Conservation (phyloP, 495 filamentous ascomycete genomes). For the Penicillium paradoxum region DNA sequence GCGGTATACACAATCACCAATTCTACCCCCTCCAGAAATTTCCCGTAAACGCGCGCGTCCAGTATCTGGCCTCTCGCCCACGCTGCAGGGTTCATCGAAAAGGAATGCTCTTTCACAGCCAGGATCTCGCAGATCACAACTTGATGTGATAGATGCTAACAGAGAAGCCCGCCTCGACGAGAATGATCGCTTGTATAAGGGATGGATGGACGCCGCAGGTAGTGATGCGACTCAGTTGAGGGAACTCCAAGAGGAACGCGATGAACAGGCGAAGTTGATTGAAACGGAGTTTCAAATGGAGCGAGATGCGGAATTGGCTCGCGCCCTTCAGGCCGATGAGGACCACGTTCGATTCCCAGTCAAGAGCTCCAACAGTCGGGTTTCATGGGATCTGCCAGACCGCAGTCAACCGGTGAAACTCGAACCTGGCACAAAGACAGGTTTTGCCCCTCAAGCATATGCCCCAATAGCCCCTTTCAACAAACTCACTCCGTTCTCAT, state of each 20-base stretch:
- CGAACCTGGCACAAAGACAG: neutral
- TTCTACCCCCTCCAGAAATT: neutral
- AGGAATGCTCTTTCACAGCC: conserved; percentile 1
- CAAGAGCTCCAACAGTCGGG: neutral
- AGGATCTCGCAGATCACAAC: neutral
- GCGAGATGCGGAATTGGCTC: conserved; percentile 47
- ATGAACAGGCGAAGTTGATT: conserved; percentile 21
- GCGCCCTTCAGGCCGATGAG: conserved; percentile 29
- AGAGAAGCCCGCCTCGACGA: conserved; percentile 4
- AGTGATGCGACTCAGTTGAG: conserved; percentile 8
- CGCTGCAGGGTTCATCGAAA: conserved; percentile 12
- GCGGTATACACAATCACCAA: neutral
- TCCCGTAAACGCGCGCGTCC: conserved; percentile 22
- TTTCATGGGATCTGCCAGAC: conserved; percentile 12
- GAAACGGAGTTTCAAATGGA: conserved; percentile 10
- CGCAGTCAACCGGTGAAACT: neutral
- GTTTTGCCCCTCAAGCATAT: neutral
- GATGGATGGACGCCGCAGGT: neutral
- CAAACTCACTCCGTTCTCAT: neutral
- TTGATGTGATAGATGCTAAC: conserved; percentile 7
- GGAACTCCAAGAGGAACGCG: conserved; percentile 29
- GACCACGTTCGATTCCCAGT: neutral
- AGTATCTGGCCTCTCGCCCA: conserved; percentile 9
- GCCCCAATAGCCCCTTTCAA: neutral
- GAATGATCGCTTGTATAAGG: neutral